Base-by-base conservation (phyloP, 2,329 filamentous ascomycete species). In the Fusarium zealandicum region DNA sequence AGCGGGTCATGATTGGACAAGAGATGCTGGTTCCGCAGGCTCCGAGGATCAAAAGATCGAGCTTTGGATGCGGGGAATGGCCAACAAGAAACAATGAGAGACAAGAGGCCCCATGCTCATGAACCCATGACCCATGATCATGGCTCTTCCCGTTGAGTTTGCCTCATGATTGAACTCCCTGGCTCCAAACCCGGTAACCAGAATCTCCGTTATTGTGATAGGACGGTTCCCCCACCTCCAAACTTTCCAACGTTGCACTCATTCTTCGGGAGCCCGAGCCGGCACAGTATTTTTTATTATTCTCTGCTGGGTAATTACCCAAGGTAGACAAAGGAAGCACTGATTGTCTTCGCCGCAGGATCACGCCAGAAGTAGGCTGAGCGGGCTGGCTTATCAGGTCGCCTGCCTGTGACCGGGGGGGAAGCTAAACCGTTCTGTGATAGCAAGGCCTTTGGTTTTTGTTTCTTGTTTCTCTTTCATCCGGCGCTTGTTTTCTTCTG, bases 181-280 rank as follows among this genome's bases (percentile, higher is more conserved):
- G 14, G 13, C 22, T 17, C 17, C 20, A n/a, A 31, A 52, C 28
- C 40, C 47, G 51, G 57, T 30, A 41, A 63, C 47, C 62, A 42
- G 44, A 62, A 30, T 55, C 44, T 36, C 17, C 44, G 35, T 18
- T 16, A n/a, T 36, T 44, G 37, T 63, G 54, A 63, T 63, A 61
- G 59, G 57, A 22, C 45, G 18, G 37, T 22, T 35, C 12, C 14
- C 10, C 20, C 42, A 25, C 22, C 7, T 25, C n/a, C n/a, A n/a
- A n/a, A n/a, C n/a, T n/a, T n/a, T n/a, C n/a, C n/a, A n/a, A n/a
- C n/a, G n/a, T n/a, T n/a, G n/a, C n/a, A n/a, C 31, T 33, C n/a
- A n/a, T 14, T n/a, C 14, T n/a, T 32, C 30, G 8, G 5, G 7
- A 32, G 30, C 30, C 12, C 32, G n/a, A 35, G n/a, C 14, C 14